phyloP scores from a whole-genome alignment of 768 basidiomycete genomes.

The Chlorophyllum brunneum region DNA sequence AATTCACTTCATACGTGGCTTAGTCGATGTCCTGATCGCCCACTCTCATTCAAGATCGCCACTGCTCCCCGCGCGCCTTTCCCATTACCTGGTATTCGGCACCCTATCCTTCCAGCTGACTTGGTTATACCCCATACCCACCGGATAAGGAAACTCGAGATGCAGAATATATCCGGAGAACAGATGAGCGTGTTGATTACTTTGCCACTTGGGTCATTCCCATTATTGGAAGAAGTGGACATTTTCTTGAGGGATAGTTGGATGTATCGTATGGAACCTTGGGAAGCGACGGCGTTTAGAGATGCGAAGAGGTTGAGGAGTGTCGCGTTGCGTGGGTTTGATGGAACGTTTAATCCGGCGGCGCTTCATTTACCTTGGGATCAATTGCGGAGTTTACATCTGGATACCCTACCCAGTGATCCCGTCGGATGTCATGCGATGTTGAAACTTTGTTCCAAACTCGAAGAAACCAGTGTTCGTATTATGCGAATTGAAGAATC shows the following conservation, averaged over 20 bases:
- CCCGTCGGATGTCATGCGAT: conserved; percentile 10
- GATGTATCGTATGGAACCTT: conserved; percentile 5
- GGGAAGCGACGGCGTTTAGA: conserved; percentile 12
- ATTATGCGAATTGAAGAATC: conserved; percentile 9
- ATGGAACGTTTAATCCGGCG: conserved; percentile 14
- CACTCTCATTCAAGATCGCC: conserved; percentile 4
- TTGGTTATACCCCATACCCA: conserved; percentile 5
- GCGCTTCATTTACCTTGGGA: conserved; percentile 17
- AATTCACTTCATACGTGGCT: conserved; percentile 5
- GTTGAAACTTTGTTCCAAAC: background rate
- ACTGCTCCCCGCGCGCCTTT: conserved; percentile 9
- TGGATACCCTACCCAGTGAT: conserved; percentile 10
- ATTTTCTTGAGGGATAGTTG: conserved; percentile 12
- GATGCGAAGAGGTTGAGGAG: conserved; percentile 12
- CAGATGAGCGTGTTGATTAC: conserved; percentile 8
- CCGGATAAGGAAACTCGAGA: background rate
- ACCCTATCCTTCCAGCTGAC: conserved; percentile 9
- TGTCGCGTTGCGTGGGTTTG: conserved; percentile 14
- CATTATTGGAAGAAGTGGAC: conserved; percentile 3
- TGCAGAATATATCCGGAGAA: conserved; percentile 11
- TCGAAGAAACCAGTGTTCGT: conserved; percentile 2
- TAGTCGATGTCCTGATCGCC: conserved; percentile 14
- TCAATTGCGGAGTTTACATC: conserved; percentile 15
- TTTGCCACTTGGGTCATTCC: conserved; percentile 1
- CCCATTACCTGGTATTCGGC: conserved; percentile 5